These are phyloP conservation scores for Arctostaphylos glauca DNA, from an alignment of 148 eudicot species.

Conservation along the genomic window DNA sequence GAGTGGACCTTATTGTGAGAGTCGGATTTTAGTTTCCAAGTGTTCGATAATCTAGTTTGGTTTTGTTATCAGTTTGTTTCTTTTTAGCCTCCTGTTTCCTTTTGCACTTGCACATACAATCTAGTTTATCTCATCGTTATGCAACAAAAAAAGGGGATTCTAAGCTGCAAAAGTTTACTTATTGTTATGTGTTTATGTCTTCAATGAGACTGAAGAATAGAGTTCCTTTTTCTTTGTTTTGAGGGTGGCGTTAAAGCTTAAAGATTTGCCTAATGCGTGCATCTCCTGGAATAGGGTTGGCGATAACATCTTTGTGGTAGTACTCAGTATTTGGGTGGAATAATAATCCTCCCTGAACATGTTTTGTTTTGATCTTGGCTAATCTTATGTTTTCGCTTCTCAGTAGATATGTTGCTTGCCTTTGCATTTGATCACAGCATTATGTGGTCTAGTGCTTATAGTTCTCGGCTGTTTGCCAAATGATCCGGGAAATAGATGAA, in stretches of 20 bases:
- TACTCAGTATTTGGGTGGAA: background rate
- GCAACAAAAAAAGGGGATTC: background rate
- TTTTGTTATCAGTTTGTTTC: background rate
- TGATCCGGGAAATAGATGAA: conserved; percentile 1
- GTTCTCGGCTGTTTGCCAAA: background rate
- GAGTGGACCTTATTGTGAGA: background rate
- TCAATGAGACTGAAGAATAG: background rate
- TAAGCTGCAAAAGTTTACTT: background rate
- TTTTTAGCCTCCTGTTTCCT: background rate
- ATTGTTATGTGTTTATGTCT: background rate
- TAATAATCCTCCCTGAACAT: background rate
- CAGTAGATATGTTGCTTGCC: background rate
- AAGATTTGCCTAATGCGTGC: background rate
- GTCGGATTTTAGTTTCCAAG: background rate
- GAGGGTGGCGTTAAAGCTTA: background rate
- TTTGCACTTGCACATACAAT: background rate
- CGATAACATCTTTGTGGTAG: background rate
- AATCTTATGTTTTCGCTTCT: background rate
- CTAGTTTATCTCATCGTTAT: background rate
- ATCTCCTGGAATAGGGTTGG: background rate
- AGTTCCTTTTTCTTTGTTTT: background rate
- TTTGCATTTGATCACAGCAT: background rate
- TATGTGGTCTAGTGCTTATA: background rate
- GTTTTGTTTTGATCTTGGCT: background rate
- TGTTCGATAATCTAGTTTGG: background rate